These are phyloP conservation scores for Geranium incanum DNA, from an alignment of 441 rosid species.

Conservation along the genomic window DNA sequence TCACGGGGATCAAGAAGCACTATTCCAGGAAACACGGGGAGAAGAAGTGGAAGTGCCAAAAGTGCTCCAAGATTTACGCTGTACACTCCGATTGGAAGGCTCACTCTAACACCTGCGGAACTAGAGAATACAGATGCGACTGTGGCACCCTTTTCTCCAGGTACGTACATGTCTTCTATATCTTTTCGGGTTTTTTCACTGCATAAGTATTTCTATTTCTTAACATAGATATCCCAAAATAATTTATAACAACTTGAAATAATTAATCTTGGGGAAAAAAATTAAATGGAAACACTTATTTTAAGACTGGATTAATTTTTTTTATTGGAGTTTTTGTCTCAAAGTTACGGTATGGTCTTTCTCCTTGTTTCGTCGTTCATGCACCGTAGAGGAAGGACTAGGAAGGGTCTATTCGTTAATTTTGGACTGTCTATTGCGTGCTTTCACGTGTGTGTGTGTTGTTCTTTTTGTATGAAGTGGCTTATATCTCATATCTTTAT, in stretches of 20 bases:
- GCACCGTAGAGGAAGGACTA: neutral
- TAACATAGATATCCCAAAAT: too few species aligned
- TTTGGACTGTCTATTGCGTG: neutral
- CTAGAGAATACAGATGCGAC: slow-evolving; percentile 12
- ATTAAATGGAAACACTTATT: too few species aligned
- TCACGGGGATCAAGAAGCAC: slow-evolving; percentile 28
- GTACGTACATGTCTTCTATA: neutral
- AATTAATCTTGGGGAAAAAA: too few species aligned
- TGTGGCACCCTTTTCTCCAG: slow-evolving; percentile 8
- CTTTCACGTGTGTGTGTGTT: neutral
- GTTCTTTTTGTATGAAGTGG: neutral
- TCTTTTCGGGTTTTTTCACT: neutral
- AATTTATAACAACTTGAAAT: too few species aligned
- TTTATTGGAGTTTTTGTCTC: neutral
- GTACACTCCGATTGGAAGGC: slow-evolving; percentile 30
- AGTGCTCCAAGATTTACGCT: slow-evolving; percentile 25
- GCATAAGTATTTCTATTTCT: neutral
- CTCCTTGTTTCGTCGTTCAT: neutral
- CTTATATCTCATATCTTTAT: neutral
- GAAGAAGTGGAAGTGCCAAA: slow-evolving; percentile 29
- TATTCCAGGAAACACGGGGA: slow-evolving; percentile 28
- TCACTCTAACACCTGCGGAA: slow-evolving; percentile 13
- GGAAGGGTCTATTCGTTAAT: neutral
- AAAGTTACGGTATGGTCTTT: neutral
- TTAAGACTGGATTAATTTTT: too few species aligned